Percentiles rank a stretch among this genome's conserved stretches.
Evolutionary conservation across 116 monocot species (phyloP).

Genomic region (Iris pallida): DNA sequence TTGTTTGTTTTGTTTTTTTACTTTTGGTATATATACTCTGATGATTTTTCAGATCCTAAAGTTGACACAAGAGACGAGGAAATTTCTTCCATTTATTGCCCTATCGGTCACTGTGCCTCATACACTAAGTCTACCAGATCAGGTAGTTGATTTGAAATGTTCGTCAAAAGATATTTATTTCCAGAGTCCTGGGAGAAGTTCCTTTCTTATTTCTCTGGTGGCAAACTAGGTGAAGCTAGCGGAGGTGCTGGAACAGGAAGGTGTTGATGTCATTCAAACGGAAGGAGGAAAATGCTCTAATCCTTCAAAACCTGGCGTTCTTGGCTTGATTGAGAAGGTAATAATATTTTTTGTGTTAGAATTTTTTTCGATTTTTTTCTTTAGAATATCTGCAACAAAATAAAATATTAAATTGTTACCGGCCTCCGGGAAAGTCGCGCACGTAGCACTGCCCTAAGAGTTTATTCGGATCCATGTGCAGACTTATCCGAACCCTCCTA

Average conservation of each 20-base stretch:
- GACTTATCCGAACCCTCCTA: no score
- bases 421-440: no score
- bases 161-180: background rate
- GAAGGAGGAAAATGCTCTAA: conserved; percentile 88
- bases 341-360: background rate
- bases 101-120: conserved; percentile 94
- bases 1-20: background rate
- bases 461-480: no score
- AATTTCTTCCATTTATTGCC: conserved; percentile 54
- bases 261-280: conserved; percentile 91
- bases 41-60: conserved; percentile 58
- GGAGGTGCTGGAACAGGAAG: conserved; percentile 88
- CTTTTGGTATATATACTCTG: background rate
- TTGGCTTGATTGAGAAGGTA: conserved; percentile 97
- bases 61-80: conserved; percentile 59
- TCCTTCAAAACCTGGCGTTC: conserved; percentile 73
- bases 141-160: conserved; percentile 32
- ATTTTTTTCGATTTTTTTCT: no score
- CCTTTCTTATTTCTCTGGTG: background rate
- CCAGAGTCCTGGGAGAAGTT: background rate
- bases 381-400: no score
- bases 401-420: no score
- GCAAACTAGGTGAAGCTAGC: conserved; percentile 63
- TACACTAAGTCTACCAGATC: conserved; percentile 69
- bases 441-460: no score